Evolutionary conservation across 2,329 filamentous ascomycete species (phyloP).

Genomic region (Orbilia javanica): DNA sequence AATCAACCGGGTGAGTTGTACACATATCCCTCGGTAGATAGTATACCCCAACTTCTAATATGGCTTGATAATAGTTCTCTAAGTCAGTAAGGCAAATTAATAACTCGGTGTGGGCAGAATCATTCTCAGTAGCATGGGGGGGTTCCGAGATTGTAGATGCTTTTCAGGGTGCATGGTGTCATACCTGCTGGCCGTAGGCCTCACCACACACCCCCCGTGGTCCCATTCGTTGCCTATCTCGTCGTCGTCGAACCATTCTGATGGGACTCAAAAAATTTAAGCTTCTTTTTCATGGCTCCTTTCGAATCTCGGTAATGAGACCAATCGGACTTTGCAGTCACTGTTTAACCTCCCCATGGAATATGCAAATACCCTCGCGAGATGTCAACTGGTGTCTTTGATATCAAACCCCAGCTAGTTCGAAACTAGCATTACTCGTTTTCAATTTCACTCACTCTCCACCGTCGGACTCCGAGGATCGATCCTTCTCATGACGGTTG

Average conservation of each 20-base stretch:
- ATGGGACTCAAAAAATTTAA: slow-evolving; percentile 39
- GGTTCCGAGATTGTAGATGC: slow-evolving; percentile 17
- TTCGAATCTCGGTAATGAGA: slow-evolving; percentile 42
- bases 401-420: slow-evolving; percentile 18
- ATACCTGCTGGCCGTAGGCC: slow-evolving; percentile 17
- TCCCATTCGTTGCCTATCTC: slow-evolving; percentile 14
- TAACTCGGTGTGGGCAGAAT: slow-evolving; percentile 38
- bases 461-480: slow-evolving; percentile 8
- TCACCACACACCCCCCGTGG: slow-evolving; percentile 1
- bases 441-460: slow-evolving; percentile 10
- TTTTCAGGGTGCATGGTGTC: slow-evolving; percentile 36
- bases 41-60: slow-evolving; percentile 5
- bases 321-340: slow-evolving; percentile 32
- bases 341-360: slow-evolving; percentile 13
- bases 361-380: slow-evolving; percentile 21
- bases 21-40: slow-evolving; percentile 24
- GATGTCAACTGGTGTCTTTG: slow-evolving; percentile 24
- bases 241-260: slow-evolving; percentile 24
- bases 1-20: slow-evolving; percentile 47
- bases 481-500: background rate
- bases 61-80: slow-evolving; percentile 8
- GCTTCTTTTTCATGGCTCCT: slow-evolving; percentile 45
- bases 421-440: slow-evolving; percentile 17
- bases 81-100: slow-evolving; percentile 24
- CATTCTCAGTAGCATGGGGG: slow-evolving; percentile 31